Evolutionary conservation across 257 asterid genomes (phyloP), one percentile per base, ranked within the genome.

Genomic region (Nicotiana benthamiana): DNA sequence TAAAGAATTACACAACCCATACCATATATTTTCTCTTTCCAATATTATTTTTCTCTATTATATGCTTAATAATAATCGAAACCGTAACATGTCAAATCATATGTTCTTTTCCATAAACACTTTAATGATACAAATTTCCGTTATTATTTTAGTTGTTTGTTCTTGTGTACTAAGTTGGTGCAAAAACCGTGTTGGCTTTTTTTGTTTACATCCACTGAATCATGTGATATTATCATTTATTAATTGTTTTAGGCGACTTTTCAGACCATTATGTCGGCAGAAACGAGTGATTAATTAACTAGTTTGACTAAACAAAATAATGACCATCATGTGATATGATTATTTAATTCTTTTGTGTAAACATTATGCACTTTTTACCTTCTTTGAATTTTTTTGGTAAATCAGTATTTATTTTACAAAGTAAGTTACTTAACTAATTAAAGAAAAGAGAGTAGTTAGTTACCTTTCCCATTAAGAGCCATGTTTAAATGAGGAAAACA

Each of bases 221-320:
- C 76, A 68, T 36, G 56, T 68, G 27, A 40, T 72, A 15, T 11
- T 72, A 72, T 24, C 48, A 64, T 22, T 46, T 5, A 40, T 15
- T 43, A 72, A 11, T 72, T 43, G 40, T 60, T 72, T 46, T 72
- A 72, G 32, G 40, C 5, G 40, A 46, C 78, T 72, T 46, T 46
- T 46, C 60, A 72, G 60, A 74, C 61, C n/a, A 48, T 74, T 74
- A 15, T 74, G 79, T 74, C 79, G 79, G 79, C 43, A 48, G 17
- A 74, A 13, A 48, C 15, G 26, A 20, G 16, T 74, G 24, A 24
- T 74, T 48, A 74, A 24, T 74, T 48, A 74, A 48, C 20, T 74
- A 74, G 79, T 48, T 74, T 74, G 79, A 74, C 79, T 48, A 74
- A 74, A 13, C 79, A 48, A 7, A 48, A 74, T 46, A 48, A 74